Percentiles rank a stretch among this genome's conserved stretches.
phyloP scores from a whole-genome alignment of 2,329 filamentous ascomycete species.

The Epichloe scottii region DNA sequence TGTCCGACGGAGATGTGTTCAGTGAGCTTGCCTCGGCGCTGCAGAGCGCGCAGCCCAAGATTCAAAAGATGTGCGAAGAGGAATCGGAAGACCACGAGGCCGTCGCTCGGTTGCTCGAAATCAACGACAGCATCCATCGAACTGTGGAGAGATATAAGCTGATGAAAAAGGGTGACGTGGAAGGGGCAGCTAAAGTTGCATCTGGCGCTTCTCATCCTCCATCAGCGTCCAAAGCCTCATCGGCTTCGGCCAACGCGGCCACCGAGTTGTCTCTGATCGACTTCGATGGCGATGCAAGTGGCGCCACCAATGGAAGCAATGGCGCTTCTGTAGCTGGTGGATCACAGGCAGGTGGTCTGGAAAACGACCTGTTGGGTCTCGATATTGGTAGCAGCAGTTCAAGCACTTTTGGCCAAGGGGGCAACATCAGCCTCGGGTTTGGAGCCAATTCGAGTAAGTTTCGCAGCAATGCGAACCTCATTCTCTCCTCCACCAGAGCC shows the following conservation, averaged over 20 bases:
- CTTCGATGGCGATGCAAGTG: conserved; percentile 53
- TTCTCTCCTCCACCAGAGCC: too few species aligned
- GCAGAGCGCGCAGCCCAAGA: conserved; percentile 92
- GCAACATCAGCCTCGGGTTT: conserved; percentile 74
- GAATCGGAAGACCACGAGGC: conserved; percentile 95
- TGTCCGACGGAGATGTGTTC: conserved; percentile 55
- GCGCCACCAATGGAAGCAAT: conserved; percentile 39
- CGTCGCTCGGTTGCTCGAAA: conserved; percentile 87
- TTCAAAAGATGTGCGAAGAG: conserved; percentile 98
- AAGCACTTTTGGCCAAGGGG: conserved; percentile 54
- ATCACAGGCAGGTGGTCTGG: conserved; percentile 52
- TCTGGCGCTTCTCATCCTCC: conserved; percentile 56
- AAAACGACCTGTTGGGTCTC: conserved; percentile 83
- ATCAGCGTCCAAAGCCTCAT: conserved; percentile 35
- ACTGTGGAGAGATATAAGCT: conserved; percentile 93
- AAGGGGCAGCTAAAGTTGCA: conserved; percentile 70
- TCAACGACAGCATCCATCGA: conserved; percentile 97
- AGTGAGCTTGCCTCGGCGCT: conserved; percentile 82
- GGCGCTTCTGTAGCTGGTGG: conserved; percentile 23
- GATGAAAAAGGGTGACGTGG: conserved; percentile 87
- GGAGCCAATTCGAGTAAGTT: conserved; percentile 54
- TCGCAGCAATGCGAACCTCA: not conserved
- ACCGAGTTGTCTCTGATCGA: conserved; percentile 89
- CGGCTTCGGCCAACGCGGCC: conserved; percentile 30
- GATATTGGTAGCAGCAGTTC: conserved; percentile 57